These are phyloP conservation scores for Arachis monticola DNA, from an alignment of 331 rosid genomes.

Conservation along the genomic window DNA sequence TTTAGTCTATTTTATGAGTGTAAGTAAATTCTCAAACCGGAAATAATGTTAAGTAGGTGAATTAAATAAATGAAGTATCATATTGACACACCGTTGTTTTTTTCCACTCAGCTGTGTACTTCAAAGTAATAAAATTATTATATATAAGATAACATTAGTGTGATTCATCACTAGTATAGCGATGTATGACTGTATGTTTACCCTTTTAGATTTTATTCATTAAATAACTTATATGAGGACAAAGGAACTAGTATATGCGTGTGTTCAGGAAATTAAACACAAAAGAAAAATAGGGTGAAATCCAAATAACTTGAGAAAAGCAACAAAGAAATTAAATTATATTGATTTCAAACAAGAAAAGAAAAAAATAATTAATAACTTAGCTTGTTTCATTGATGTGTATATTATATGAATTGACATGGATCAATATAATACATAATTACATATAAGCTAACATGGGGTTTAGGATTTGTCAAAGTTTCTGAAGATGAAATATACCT, in stretches of 20 bases:
- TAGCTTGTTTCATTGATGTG: background rate
- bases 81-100: constrained; percentile 2
- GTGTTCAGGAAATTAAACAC: background rate
- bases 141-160: background rate
- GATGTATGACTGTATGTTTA: background rate
- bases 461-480: constrained; percentile 32
- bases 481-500: constrained; percentile 38
- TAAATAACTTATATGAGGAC: background rate
- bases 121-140: constrained; percentile 7
- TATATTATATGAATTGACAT: constrained; percentile 16
- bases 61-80: background rate
- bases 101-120: background rate
- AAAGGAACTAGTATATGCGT: background rate
- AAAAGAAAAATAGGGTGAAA: background rate
- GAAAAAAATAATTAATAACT: background rate
- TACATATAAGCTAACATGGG: background rate
- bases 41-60: no score
- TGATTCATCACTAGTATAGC: background rate
- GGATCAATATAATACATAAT: constrained; percentile 1
- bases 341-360: constrained; percentile 24
- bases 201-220: background rate
- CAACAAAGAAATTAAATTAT: background rate
- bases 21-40: no score
- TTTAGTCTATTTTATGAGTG: no score
- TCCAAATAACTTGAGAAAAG: constrained; percentile 25